Base-by-base conservation (phyloP, 257 asterid species). In the Echites panduratus region DNA sequence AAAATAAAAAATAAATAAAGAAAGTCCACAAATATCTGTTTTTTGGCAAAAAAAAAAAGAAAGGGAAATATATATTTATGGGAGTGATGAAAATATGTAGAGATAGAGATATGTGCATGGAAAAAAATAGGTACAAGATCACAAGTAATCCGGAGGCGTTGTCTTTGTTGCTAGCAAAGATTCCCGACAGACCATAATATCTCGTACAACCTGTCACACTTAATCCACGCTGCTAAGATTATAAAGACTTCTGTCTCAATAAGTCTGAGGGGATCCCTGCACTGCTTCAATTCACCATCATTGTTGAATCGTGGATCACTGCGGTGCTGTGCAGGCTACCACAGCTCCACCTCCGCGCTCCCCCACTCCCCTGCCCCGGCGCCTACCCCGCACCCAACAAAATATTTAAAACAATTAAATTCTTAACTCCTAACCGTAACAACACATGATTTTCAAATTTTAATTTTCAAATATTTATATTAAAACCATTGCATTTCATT, bases 181-280 rank as follows among this genome's bases (percentile, higher is more conserved):
- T 74, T 64, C 73, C 79, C 79, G 79, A 70, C 82, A 74, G 57
- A 74, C 73, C 82, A 70, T 65, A 53, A 43, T 70, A 70, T 68
- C 52, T 74, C 45, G 82, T 74, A 74, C 82, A 74, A 52, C 76
- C 72, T 74, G 70, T 79, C 66, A 74, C 79, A 64, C 62, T 64
- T 63, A 63, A 74, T 54, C 79, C 76, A n/a, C 76, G 29, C 70
- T 66, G 63, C 70, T 65, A 67, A 48, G 70, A 47, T 54, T 66
- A 44, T 50, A 3, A 53, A 53, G 68, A 64, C 27, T 19, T 45
- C 7, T 44, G 69, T 68, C 62, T 29, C n/a, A 3, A n/a, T 10
- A 29, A 59, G 66, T 26, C 6, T 2, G 2, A 26, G 41, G n/a
- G 40, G 62, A 24, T 66, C n/a, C n/a, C n/a, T n/a, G n/a, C n/a